phyloP scores from a whole-genome alignment of 2,329 filamentous ascomycete genomes.

The Diaporthe eres region DNA sequence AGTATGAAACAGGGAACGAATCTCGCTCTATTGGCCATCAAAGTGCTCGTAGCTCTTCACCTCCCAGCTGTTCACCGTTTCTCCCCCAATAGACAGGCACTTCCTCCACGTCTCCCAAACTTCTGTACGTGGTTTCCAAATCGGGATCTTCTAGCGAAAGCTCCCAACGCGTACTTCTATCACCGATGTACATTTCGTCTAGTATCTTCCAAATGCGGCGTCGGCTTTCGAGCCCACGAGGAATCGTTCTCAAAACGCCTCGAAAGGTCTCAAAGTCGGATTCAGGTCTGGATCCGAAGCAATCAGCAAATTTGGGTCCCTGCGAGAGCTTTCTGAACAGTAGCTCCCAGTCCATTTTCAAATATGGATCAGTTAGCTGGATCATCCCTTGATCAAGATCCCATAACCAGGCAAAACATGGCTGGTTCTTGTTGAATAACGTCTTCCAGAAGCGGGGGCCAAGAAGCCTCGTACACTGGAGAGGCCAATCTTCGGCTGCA shows the following conservation, averaged over 20 bases:
- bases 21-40: neutral
- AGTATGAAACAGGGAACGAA: neutral
- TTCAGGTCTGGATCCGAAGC: neutral
- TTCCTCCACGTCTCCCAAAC: neutral
- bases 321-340: neutral
- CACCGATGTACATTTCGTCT: neutral
- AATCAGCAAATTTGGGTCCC: neutral
- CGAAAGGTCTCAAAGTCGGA: neutral
- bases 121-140: neutral
- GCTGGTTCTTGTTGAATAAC: neutral
- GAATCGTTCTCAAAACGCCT: neutral
- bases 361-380: neutral
- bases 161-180: neutral
- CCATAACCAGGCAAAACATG: neutral
- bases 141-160: neutral
- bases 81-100: neutral
- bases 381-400: neutral
- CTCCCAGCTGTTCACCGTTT: neutral
- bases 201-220: neutral
- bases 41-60: neutral
- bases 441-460: neutral
- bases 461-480: neutral
- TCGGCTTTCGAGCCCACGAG: neutral
- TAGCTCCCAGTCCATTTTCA: neutral
- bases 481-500: neutral